Conservation (phyloP, 164 flowering plant species). For the Annona cherimola region DNA sequence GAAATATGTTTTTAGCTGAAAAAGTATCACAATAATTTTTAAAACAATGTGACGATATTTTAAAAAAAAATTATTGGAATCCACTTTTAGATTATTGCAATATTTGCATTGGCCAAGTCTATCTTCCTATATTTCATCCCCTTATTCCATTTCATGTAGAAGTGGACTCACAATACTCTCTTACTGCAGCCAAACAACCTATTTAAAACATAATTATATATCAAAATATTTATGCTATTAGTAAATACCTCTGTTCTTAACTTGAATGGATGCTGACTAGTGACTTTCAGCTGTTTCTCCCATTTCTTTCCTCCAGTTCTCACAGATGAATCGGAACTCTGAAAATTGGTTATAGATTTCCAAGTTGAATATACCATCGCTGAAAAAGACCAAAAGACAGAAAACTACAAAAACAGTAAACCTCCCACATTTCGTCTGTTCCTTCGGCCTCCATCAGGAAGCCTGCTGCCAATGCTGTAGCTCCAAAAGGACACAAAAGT, state of each 20-base stretch:
- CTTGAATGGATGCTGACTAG: slow-evolving; percentile 74
- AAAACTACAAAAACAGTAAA: neutral
- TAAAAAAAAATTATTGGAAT: too few species aligned
- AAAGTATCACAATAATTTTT: too few species aligned
- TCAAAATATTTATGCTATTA: too few species aligned
- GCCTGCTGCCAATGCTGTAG: slow-evolving; percentile 48
- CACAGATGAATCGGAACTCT: slow-evolving; percentile 75
- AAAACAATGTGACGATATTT: too few species aligned
- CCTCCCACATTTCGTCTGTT: slow-evolving; percentile 72
- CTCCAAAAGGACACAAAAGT: neutral
- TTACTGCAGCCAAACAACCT: too few species aligned
- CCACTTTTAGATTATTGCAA: too few species aligned
- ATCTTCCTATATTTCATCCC: too few species aligned
- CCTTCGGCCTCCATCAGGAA: slow-evolving; percentile 54
- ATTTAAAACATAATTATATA: too few species aligned
- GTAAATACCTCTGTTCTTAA: slow-evolving; percentile 75
- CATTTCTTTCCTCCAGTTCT: slow-evolving; percentile 51
- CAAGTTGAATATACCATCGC: neutral
- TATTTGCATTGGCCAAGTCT: too few species aligned
- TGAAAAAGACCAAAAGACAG: neutral
- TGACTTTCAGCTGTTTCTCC: slow-evolving; percentile 58
- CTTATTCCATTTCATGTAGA: too few species aligned
- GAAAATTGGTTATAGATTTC: slow-evolving; percentile 2
- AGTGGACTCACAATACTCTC: too few species aligned
- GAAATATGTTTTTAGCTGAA: too few species aligned